These are phyloP conservation scores for Inga laurina DNA, from an alignment of 306 rosid species.

Conservation along the genomic window DNA sequence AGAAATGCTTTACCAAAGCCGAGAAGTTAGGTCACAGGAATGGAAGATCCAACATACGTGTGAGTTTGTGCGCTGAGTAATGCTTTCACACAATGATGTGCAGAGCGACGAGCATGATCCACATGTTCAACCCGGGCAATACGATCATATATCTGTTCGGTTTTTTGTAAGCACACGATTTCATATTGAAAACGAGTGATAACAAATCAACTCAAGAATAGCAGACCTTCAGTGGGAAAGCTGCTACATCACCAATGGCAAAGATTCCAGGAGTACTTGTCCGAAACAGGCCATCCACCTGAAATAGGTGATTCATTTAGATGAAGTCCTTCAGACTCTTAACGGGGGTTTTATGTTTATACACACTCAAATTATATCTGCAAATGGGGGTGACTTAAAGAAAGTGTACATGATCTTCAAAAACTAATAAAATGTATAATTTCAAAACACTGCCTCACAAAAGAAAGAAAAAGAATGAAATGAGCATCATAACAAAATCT, in stretches of 20 bases:
- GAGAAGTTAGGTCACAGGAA: constrained; percentile 20
- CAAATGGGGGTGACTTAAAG: constrained; percentile 12
- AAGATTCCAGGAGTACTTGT: constrained; percentile 80
- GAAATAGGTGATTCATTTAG: constrained; percentile 34
- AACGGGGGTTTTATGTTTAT: not conserved
- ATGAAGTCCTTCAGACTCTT: not conserved
- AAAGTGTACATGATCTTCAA: constrained; percentile 17
- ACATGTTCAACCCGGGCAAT: constrained; percentile 86
- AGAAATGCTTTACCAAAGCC: not conserved
- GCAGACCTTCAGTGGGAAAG: constrained; percentile 82
- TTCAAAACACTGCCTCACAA: not conserved
- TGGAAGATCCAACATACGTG: constrained; percentile 46
- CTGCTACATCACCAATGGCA: constrained; percentile 90
- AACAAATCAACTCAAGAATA: constrained; percentile 24
- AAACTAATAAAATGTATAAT: constrained; percentile 11
- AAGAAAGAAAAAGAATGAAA: not conserved
- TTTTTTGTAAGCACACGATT: constrained; percentile 19
- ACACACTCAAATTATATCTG: constrained; percentile 17
- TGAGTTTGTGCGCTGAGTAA: constrained; percentile 76
- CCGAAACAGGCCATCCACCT: constrained; percentile 90
- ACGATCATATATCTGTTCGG: constrained; percentile 77
- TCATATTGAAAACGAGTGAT: constrained; percentile 17
- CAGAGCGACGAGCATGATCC: constrained; percentile 95
- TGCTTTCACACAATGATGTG: constrained; percentile 80
- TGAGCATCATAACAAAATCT: constrained; percentile 9